Evolutionary conservation across 2,329 filamentous ascomycete genomes (phyloP).

Genomic region (Diaporthe longicolla): DNA sequence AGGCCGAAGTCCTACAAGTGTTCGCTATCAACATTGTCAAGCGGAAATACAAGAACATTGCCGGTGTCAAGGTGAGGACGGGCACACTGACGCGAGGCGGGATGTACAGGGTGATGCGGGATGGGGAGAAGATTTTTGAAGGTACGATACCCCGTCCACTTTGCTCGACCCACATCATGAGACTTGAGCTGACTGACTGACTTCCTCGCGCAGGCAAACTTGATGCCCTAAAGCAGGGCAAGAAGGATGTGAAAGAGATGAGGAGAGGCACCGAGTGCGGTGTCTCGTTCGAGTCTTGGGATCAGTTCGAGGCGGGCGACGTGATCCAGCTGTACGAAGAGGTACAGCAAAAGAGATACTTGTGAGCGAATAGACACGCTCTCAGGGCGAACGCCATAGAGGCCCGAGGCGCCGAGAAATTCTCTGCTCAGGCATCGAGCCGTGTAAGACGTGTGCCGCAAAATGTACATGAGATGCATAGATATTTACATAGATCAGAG

Average conservation of each 20-base stretch:
- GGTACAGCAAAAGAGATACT: conserved; percentile 75
- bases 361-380: conserved; percentile 55
- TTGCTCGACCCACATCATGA: conserved; percentile 1
- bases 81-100: conserved; percentile 76
- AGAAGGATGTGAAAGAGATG: conserved; percentile 92
- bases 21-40: conserved; percentile 88
- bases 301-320: conserved; percentile 84
- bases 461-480: conserved; percentile 20
- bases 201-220: conserved; percentile 73
- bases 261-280: conserved; percentile 95
- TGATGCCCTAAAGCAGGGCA: conserved; percentile 87
- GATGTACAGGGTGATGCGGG: conserved; percentile 80
- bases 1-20: conserved; percentile 86
- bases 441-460: neutral
- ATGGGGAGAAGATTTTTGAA: conserved; percentile 80
- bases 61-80: conserved; percentile 89
- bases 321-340: conserved; percentile 91
- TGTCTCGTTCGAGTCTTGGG: conserved; percentile 85
- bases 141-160: conserved; percentile 71
- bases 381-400: neutral
- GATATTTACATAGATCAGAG: conserved; percentile 17
- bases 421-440: neutral
- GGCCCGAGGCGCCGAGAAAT: too few relatives aligned
- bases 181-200: conserved; percentile 41
- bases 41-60: conserved; percentile 79